Percentiles rank a stretch among this genome's conserved stretches.
Evolutionary conservation across 495 filamentous ascomycete genomes (phyloP).

Genomic region (Hypoxylon rickii): DNA sequence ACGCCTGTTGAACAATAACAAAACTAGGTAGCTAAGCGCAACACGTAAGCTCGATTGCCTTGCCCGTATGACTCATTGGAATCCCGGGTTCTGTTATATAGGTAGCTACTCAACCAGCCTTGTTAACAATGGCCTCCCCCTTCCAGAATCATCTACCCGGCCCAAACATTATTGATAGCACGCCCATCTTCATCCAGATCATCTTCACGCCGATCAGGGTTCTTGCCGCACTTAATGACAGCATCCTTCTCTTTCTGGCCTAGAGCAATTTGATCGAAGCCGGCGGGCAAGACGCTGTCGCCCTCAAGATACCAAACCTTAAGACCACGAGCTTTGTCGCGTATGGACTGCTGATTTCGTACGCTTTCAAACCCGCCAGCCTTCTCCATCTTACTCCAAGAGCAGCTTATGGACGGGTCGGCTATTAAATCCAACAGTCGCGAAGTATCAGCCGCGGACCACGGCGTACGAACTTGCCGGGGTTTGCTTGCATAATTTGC

Average conservation of each 20-base stretch:
- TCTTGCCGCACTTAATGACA: conserved; percentile 46
- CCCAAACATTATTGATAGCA: conserved; percentile 39
- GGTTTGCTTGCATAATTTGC: conserved; percentile 18
- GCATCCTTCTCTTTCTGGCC: conserved; percentile 52
- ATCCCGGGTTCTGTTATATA: too few species aligned
- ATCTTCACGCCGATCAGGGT: conserved; percentile 50
- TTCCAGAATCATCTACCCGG: not conserved
- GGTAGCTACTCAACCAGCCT: too few species aligned
- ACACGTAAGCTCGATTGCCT: too few species aligned
- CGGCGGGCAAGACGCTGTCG: conserved; percentile 45
- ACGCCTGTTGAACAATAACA: not conserved
- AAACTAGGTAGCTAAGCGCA: not conserved
- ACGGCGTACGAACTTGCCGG: conserved; percentile 52
- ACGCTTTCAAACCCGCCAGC: conserved; percentile 43
- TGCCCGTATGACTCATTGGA: too few species aligned
- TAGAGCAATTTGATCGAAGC: conserved; percentile 55
- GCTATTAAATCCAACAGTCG: conserved; percentile 53
- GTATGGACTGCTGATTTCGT: conserved; percentile 64
- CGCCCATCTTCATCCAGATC: conserved; percentile 43
- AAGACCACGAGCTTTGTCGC: conserved; percentile 69
- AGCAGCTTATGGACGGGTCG: conserved; percentile 52
- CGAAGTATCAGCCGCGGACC: conserved; percentile 51
- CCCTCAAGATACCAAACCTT: conserved; percentile 62
- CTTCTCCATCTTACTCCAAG: conserved; percentile 58
- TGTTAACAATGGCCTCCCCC: not conserved